Evolutionary conservation across 2,329 filamentous ascomycete genomes (phyloP).

Genomic region (Tetracladium maxilliforme): DNA sequence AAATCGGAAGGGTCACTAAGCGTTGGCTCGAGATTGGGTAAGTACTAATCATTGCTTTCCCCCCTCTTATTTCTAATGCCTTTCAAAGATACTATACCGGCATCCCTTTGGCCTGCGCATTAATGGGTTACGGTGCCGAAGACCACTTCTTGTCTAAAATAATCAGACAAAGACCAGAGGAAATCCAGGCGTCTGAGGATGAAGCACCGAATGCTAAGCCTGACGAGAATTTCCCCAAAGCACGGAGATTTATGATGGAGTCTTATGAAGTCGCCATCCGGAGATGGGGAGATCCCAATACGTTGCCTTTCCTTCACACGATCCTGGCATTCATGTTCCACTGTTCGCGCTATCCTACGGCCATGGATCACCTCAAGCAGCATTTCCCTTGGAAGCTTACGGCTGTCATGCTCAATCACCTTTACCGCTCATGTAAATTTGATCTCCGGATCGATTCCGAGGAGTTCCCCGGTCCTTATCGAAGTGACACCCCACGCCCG

Average conservation of each 20-base stretch:
- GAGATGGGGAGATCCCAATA: slow-evolving; percentile 11
- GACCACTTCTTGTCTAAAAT: no score
- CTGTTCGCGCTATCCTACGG: slow-evolving; percentile 7
- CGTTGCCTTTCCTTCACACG: slow-evolving; percentile 12
- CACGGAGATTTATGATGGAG: no score
- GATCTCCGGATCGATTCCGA: slow-evolving; percentile 1
- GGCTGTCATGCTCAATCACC: slow-evolving; percentile 8
- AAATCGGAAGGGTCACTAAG: slow-evolving; percentile 40
- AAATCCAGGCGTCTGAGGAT: no score
- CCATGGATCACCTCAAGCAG: slow-evolving; percentile 6
- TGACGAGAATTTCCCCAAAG: no score
- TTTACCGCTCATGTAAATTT: neutral
- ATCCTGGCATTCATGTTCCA: slow-evolving; percentile 11
- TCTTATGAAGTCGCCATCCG: slow-evolving; percentile 10
- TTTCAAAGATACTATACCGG: no score
- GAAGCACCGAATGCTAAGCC: no score
- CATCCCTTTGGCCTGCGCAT: no score
- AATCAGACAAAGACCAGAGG: no score
- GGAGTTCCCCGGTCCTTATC: neutral
- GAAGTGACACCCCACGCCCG: slow-evolving; percentile 9
- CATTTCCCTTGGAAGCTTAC: slow-evolving; percentile 12
- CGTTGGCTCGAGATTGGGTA: no score
- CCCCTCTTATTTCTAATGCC: no score
- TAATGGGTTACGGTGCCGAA: no score
- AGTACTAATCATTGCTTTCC: slow-evolving; percentile 13